Conservation (phyloP, 371 early-diverging fungal genomes). For the Catenaria anguillulae region DNA sequence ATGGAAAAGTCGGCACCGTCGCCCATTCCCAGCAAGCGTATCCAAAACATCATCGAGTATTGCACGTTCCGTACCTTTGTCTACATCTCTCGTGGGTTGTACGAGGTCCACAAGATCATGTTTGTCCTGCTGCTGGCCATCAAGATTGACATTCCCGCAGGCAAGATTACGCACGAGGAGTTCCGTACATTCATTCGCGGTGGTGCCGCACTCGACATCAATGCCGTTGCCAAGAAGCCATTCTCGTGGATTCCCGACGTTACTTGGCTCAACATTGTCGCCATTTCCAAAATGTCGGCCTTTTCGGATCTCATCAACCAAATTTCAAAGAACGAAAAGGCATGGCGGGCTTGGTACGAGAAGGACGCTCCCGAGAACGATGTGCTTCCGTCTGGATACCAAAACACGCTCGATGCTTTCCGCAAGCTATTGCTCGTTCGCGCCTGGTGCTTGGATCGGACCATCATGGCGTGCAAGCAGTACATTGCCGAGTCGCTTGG, state of each 20-base stretch:
- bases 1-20: conserved; percentile 40
- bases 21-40: conserved; percentile 40
- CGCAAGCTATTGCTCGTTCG: conserved; percentile 32
- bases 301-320: conserved; percentile 40
- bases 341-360: conserved; percentile 43
- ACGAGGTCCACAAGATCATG: conserved; percentile 41
- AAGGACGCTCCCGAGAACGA: conserved; percentile 44
- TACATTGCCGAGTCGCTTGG: conserved; percentile 35
- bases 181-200: conserved; percentile 43
- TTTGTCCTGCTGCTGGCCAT: conserved; percentile 39
- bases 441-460: conserved; percentile 39
- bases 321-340: conserved; percentile 44
- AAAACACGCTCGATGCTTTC: conserved; percentile 36
- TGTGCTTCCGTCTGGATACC: conserved; percentile 33
- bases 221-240: conserved; percentile 39
- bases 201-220: conserved; percentile 43
- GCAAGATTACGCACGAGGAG: conserved; percentile 36
- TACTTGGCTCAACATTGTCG: conserved; percentile 43
- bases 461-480: conserved; percentile 38
- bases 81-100: conserved; percentile 37
- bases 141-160: conserved; percentile 34
- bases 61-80: conserved; percentile 36
- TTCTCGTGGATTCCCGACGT: conserved; percentile 48
- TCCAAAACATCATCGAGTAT: conserved; percentile 47
- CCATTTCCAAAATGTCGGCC: conserved; percentile 37